Evolutionary conservation across 2,329 filamentous ascomycete genomes (phyloP).

Genomic region (Fusarium kyushuense): DNA sequence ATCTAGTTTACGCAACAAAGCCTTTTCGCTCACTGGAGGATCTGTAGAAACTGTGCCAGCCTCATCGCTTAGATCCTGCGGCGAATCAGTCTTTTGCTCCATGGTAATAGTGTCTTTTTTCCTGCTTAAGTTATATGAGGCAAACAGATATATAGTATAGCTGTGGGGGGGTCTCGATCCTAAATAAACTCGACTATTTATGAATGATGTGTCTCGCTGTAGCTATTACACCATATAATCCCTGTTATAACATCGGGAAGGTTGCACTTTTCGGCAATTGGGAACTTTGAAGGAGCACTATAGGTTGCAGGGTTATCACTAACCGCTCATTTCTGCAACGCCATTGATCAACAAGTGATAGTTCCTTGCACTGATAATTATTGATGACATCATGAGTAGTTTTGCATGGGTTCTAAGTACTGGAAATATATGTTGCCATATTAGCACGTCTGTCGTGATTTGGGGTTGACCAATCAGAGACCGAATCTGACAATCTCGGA

Average conservation of each 20-base stretch:
- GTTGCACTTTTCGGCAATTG: not conserved
- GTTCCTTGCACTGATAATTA: accelerated
- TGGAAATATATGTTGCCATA: constrained; percentile 27
- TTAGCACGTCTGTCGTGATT: constrained; percentile 31
- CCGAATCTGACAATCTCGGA: accelerated
- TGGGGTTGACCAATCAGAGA: not conserved
- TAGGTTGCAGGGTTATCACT: not conserved
- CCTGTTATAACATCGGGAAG: constrained; percentile 4
- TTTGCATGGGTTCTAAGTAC: not conserved
- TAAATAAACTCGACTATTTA: not conserved
- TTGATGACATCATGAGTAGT: constrained; percentile 29
- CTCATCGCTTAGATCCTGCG: constrained; percentile 40
- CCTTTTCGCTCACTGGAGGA: constrained; percentile 63
- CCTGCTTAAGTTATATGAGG: no score
- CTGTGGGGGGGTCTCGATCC: accelerated
- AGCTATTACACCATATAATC: constrained; percentile 30
- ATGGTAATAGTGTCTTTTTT: no score
- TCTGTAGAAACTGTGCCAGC: constrained; percentile 16
- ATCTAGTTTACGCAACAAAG: constrained; percentile 69
- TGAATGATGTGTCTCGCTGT: constrained; percentile 3
- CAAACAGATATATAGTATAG: no score
- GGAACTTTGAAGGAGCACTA: not conserved
- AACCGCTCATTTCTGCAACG: not conserved
- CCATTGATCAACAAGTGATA: not conserved
- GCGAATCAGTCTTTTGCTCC: constrained; percentile 12